These are phyloP conservation scores for Tetradesmus obliquus DNA, from an alignment of 139 green algal species.

Conservation along the genomic window DNA sequence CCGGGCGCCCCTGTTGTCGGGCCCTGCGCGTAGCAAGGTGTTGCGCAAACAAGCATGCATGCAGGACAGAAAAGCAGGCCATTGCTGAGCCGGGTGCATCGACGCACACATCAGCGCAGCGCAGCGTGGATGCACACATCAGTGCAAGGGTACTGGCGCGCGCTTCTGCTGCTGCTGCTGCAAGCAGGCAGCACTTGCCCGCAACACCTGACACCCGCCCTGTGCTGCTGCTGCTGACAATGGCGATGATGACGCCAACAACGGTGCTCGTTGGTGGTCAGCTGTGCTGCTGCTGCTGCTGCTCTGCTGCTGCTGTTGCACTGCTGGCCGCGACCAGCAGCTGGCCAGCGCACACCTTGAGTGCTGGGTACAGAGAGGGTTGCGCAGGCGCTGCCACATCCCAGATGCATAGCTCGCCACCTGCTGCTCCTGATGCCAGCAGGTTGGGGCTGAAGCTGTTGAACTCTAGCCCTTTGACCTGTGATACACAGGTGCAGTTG, in stretches of 20 bases:
- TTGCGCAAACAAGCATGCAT: background rate
- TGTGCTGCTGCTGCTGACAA: background rate
- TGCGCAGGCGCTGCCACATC: conserved; percentile 86
- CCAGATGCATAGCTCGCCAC: conserved; percentile 98
- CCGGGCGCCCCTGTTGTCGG: conserved; percentile 32
- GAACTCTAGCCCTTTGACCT: conserved; percentile 95
- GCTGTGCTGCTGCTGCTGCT: background rate
- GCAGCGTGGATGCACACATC: background rate
- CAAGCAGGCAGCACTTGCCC: background rate
- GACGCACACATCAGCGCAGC: background rate
- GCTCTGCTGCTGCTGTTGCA: background rate
- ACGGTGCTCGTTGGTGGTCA: background rate
- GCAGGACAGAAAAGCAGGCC: background rate
- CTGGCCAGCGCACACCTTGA: conserved; percentile 41
- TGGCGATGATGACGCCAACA: background rate
- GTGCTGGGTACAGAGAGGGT: conserved; percentile 74
- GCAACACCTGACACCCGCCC: background rate
- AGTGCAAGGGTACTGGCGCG: background rate
- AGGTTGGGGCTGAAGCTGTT: conserved; percentile 93
- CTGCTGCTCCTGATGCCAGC: conserved; percentile 90
- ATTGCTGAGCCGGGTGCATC: background rate
- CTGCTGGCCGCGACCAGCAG: background rate
- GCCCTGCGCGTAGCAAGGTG: conserved; percentile 44
- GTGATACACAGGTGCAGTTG: background rate
- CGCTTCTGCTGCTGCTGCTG: background rate